Percentiles rank a stretch among this genome's conserved stretches.
Conservation (phyloP, 73 alveolate genomes). For the Diophrys appendiculata region DNA sequence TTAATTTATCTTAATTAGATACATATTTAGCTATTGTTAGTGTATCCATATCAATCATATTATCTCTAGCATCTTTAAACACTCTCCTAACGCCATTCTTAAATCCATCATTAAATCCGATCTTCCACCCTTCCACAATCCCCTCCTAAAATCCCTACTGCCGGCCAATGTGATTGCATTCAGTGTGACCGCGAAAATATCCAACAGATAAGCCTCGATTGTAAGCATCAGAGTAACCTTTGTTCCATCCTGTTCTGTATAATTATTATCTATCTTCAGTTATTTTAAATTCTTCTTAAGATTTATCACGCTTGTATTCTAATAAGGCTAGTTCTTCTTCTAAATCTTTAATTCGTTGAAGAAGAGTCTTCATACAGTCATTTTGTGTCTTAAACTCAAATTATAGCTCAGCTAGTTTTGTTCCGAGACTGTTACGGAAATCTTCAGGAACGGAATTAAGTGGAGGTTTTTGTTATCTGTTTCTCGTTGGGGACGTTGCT, state of each 20-base stretch:
- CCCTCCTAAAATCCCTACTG: conserved; percentile 54
- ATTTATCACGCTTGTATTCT: too few relatives aligned
- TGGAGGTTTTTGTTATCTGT: too few relatives aligned
- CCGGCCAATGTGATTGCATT: conserved; percentile 30
- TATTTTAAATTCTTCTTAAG: too few relatives aligned
- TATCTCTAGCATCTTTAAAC: conserved; percentile 53
- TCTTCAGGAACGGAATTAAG: too few relatives aligned
- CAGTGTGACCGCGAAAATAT: conserved; percentile 17
- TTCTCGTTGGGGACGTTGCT: too few relatives aligned
- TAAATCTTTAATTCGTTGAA: too few relatives aligned
- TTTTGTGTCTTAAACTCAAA: too few relatives aligned
- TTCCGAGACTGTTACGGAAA: too few relatives aligned
- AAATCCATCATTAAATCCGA: conserved; percentile 67
- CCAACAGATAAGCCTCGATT: conserved; percentile 4
- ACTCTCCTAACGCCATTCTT: conserved; percentile 46
- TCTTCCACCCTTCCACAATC: conserved; percentile 51
- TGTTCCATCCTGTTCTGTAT: conserved; percentile 10
- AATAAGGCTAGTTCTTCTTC: too few relatives aligned
- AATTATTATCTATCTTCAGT: background rate
- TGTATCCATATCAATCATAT: conserved; percentile 30
- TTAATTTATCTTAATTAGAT: conserved; percentile 29
- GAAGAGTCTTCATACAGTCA: too few relatives aligned
- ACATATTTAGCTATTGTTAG: conserved; percentile 9
- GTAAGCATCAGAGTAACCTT: conserved; percentile 17
- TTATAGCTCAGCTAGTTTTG: too few relatives aligned